Evolutionary conservation across 1,139 yeast genomes (phyloP), one percentile per base, ranked within the genome.

Genomic region (Nakaseomyces nivariensis): DNA sequence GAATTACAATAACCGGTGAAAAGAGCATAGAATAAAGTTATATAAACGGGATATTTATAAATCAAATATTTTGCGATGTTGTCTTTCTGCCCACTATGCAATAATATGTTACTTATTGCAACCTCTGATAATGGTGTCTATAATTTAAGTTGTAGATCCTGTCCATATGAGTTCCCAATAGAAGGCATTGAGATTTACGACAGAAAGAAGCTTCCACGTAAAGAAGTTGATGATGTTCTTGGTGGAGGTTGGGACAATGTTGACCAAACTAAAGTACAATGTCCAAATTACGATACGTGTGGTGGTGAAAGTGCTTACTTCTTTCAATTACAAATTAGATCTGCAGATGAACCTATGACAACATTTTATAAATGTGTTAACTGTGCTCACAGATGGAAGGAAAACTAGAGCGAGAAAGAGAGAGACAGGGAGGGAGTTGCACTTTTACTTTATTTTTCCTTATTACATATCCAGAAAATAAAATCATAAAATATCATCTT

Each of bases 161-260:
- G 98, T 65, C 97, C 97, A 0, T 92, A 92, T 61, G 94, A 87
- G 62, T 92, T 89, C 67, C 87, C 89, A 46, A 87, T 92, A 49
- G 76, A 76, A 45, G 95, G 92, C 10, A 74, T 86, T 50, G 90
- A 84, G 62, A 81, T 92, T 70, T 92, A 74, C 67, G 97, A 90
- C 66, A 75, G 97, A 52, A 88, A 85, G 64, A 77, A 77, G 53
- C 75, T 92, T 63, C 85, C 86, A 37, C 75, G 96, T 64, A 92
- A 92, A 63, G 86, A 88, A 59, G 94, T 92, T 3, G 99, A 92
- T 67, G 98, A 92, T 70, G 96, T 92, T 9, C 75, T 92, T 29
- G 98, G 99, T 52, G 97, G 96, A 29, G 95, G 97, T 3, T 92
- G 98, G 98, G 98, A 92, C 66, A 90, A 92, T 64, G 98, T 94